Conservation (phyloP, 2,329 filamentous ascomycete genomes). For the Fusarium cyanostomum region DNA sequence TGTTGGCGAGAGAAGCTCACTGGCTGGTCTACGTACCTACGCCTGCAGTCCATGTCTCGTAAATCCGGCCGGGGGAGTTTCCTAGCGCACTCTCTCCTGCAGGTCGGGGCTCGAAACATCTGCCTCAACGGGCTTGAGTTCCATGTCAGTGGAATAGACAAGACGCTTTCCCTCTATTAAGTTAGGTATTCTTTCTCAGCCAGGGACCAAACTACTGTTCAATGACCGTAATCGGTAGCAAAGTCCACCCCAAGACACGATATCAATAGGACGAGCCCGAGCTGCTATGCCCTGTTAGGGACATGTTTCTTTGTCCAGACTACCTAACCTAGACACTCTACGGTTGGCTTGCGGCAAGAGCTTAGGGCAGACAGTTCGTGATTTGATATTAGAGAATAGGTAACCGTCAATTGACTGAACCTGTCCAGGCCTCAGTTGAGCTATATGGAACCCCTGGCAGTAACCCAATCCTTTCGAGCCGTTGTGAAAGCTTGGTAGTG, state of each 20-base stretch:
- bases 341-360: too few relatives aligned
- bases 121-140: background rate
- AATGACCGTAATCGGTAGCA: too few relatives aligned
- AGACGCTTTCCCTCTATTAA: too few relatives aligned
- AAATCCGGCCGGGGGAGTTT: background rate
- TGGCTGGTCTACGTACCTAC: background rate
- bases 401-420: background rate
- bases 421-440: background rate
- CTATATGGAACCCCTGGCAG: background rate
- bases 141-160: background rate
- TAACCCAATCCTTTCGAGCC: background rate
- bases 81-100: constrained; percentile 8
- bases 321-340: too few relatives aligned
- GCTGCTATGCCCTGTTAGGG: too few relatives aligned
- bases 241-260: too few relatives aligned
- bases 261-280: too few relatives aligned
- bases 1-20: background rate
- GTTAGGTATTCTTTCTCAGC: too few relatives aligned
- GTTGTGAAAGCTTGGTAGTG: background rate
- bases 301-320: too few relatives aligned
- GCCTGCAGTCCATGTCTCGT: background rate
- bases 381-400: too few relatives aligned
- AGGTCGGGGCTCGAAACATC: constrained; percentile 12
- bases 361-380: too few relatives aligned
- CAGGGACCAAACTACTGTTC: too few relatives aligned